Percentiles rank a stretch among this genome's conserved stretches.
Conservation (phyloP, 148 eudicot species). For the Nyssa sinensis region DNA sequence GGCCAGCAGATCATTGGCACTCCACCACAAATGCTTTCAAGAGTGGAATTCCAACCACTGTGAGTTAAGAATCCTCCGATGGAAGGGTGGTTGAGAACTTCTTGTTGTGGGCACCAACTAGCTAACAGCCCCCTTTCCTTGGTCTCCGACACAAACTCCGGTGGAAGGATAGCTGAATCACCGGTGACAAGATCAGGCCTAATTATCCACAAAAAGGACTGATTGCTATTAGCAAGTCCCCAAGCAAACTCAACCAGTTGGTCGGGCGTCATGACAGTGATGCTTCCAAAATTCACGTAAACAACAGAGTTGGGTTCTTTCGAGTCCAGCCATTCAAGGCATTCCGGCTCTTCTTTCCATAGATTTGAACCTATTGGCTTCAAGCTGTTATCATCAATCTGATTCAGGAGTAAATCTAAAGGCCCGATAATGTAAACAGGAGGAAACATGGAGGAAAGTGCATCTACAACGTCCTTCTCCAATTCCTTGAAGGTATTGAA, state of each 20-base stretch:
- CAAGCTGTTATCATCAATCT: neutral
- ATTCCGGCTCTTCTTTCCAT: constrained; percentile 30
- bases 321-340: constrained; percentile 33
- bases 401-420: constrained; percentile 10
- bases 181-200: constrained; percentile 29
- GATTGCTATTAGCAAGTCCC: constrained; percentile 35
- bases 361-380: constrained; percentile 28
- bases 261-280: constrained; percentile 31
- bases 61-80: constrained; percentile 31
- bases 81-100: constrained; percentile 20
- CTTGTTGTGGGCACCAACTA: constrained; percentile 30
- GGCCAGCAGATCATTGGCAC: constrained; percentile 29
- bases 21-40: constrained; percentile 17
- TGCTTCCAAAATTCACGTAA: constrained; percentile 34
- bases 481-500: constrained; percentile 30
- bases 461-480: constrained; percentile 25
- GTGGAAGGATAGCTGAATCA: constrained; percentile 25
- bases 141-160: constrained; percentile 24
- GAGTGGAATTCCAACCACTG: constrained; percentile 31
- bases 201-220: constrained; percentile 29
- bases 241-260: constrained; percentile 35
- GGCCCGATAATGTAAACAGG: constrained; percentile 29
- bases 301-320: constrained; percentile 24
- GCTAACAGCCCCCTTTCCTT: constrained; percentile 26
- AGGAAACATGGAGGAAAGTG: constrained; percentile 8